Base-by-base conservation (phyloP, 257 asterid species). In the Jacaranda mimosifolia region DNA sequence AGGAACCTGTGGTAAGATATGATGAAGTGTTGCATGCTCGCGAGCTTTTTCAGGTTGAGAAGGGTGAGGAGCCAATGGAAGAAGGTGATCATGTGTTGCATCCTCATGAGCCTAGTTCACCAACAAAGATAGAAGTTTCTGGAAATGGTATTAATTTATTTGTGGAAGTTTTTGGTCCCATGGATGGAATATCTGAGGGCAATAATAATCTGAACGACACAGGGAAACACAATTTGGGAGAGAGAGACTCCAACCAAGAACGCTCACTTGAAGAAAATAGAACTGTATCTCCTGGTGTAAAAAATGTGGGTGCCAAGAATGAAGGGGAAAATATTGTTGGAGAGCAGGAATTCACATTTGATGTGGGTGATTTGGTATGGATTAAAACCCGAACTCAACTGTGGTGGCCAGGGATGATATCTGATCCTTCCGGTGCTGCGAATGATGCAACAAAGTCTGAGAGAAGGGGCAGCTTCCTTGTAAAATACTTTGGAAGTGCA, bases 321-420 rank as follows among this genome's bases (percentile, higher is more conserved):
- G 87, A 78, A 46, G 78, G 55, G 76, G 75, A 18, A 21, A 84
- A 43, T 26, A 42, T 32, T 55, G 72, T 59, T 13, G 86, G 58
- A 17, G 56, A 72, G 77, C 72, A 59, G 48, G 83, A 84, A 66
- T 60, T 65, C 72, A 48, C 60, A 10, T 92, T 87, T 66, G 74
- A 62, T 68, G 80, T 83, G 72, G 93, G 96, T 73, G 96, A 88
- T 77, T 72, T 92, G 56, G 97, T 92, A 21, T 94, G 98, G 98
- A 85, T 83, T 52, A 92, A 86, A 81, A 87, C 92, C 75, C 85
- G 83, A 77, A 75, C 88, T 32, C 82, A 83, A 62, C 53, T 82
- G 46, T 94, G 98, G 98, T 94, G 98, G 97, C 98, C 98, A 1
- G 97, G 96, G 60, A 80, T 87, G 73, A 74, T 94, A 66, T 83